Percentiles rank a stretch among this genome's conserved stretches.
phyloP scores from a whole-genome alignment of 2,329 filamentous ascomycete species.

The Aplosporella prunicola region DNA sequence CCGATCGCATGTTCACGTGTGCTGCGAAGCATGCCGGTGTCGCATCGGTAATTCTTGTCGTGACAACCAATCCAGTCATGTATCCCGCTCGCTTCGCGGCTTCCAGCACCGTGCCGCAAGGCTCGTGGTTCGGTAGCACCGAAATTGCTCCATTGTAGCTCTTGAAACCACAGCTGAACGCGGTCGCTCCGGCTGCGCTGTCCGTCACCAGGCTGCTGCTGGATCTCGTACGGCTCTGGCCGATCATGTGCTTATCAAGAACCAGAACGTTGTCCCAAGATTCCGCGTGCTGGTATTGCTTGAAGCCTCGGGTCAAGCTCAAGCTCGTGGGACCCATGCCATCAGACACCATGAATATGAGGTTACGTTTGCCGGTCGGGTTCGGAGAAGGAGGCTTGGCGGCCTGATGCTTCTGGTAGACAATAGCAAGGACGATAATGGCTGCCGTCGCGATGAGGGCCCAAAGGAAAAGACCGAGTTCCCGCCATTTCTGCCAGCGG shows the following conservation, averaged over 20 bases:
- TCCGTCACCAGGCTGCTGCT: conserved; percentile 83
- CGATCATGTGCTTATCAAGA: conserved; percentile 83
- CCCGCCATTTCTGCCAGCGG: conserved; percentile 54
- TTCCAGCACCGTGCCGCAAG: conserved; percentile 88
- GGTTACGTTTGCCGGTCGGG: conserved; percentile 65
- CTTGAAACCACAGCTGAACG: conserved; percentile 86
- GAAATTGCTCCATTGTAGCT: conserved; percentile 96
- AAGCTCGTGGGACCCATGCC: conserved; percentile 95
- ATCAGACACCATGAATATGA: conserved; percentile 98
- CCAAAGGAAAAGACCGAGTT: conserved; percentile 72
- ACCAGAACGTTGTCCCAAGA: conserved; percentile 65
- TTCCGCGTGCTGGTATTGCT: conserved; percentile 66
- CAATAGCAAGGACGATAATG: conserved; percentile 71
- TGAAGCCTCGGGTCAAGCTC: conserved; percentile 75
- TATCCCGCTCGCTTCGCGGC: conserved; percentile 89
- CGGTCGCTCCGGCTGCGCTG: conserved; percentile 92
- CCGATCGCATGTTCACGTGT: conserved; percentile 68
- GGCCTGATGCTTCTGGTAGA: conserved; percentile 58
- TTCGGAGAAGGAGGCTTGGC: conserved; percentile 21
- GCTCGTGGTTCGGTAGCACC: conserved; percentile 70
- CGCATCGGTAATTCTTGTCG: conserved; percentile 88
- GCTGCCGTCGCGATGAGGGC: conserved; percentile 69
- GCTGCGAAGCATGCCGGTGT: conserved; percentile 92
- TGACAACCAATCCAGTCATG: conserved; percentile 87
- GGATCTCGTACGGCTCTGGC: conserved; percentile 77